Conservation (phyloP, 192 early-diverging fungal species). For the Backusella westeae region DNA sequence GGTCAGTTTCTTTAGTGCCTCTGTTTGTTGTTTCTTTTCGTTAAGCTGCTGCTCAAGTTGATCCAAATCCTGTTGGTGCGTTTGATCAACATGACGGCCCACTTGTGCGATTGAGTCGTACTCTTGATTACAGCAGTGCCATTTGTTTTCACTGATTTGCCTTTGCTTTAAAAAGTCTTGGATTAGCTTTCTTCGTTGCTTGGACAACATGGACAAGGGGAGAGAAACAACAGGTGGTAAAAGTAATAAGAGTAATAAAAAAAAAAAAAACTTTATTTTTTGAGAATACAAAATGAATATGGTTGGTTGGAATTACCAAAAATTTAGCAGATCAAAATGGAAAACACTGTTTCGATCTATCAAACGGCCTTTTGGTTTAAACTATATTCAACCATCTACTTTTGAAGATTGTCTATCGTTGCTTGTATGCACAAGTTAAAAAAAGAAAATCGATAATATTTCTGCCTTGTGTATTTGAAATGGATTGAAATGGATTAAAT, state of each 20-base stretch:
- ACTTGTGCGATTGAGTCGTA: neutral
- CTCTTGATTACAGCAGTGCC: neutral
- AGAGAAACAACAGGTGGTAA: neutral
- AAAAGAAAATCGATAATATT: too few relatives aligned
- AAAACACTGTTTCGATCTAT: too few relatives aligned
- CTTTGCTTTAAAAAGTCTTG: slow-evolving; percentile 12
- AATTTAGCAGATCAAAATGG: too few relatives aligned
- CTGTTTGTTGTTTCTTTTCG: neutral
- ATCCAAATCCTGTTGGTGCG: neutral
- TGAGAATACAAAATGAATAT: neutral
- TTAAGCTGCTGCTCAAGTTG: neutral
- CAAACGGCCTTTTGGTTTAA: too few relatives aligned
- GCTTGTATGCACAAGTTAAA: too few relatives aligned
- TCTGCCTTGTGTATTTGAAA: too few relatives aligned
- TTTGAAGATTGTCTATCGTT: too few relatives aligned
- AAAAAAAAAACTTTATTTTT: neutral
- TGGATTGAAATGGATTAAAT: too few relatives aligned
- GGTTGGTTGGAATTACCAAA: too few relatives aligned
- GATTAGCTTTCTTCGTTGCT: slow-evolving; percentile 3
- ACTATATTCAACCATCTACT: too few relatives aligned
- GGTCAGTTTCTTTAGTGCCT: neutral
- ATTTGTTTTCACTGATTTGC: neutral
- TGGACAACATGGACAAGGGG: neutral
- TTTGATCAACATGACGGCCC: slow-evolving; percentile 1
- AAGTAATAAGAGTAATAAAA: neutral